Conservation (phyloP, 495 filamentous ascomycete genomes). For the Parathielavia hyrcaniae region DNA sequence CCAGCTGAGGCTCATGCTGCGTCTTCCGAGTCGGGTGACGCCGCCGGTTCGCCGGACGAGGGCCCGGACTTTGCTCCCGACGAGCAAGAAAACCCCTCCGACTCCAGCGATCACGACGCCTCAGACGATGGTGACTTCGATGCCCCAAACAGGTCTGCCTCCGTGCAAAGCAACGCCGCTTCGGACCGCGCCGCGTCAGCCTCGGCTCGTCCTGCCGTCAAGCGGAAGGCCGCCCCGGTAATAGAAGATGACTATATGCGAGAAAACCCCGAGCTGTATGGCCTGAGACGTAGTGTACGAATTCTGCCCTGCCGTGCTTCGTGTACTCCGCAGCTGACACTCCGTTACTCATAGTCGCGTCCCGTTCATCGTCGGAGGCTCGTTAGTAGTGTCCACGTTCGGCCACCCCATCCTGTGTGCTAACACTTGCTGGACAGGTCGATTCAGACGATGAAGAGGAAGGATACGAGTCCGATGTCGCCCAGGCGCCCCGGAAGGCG, state of each 20-base stretch:
- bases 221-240: constrained; percentile 62
- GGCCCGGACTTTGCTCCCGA: constrained; percentile 49
- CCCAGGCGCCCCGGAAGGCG: constrained; percentile 44
- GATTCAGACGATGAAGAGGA: constrained; percentile 71
- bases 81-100: constrained; percentile 30
- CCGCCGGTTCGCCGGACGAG: constrained; percentile 58
- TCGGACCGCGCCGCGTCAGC: constrained; percentile 61
- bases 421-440: constrained; percentile 44
- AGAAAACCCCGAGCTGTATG: constrained; percentile 94
- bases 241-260: constrained; percentile 76
- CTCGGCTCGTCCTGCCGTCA: constrained; percentile 56
- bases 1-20: constrained; percentile 26
- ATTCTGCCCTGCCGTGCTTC: constrained; percentile 5
- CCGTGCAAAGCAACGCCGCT: constrained; percentile 42
- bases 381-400: constrained; percentile 36
- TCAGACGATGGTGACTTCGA: constrained; percentile 78
- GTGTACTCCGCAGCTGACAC: constrained; percentile 32
- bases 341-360: constrained; percentile 39
- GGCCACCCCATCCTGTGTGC: not conserved
- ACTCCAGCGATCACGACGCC: constrained; percentile 60
- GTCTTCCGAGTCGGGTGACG: constrained; percentile 47
- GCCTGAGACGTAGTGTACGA: constrained; percentile 81
- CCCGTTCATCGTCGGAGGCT: constrained; percentile 46
- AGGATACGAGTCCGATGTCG: constrained; percentile 61
- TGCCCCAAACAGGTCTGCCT: constrained; percentile 56